Base-by-base conservation (phyloP, 1,284 basidiomycete species). In the Sutorius eximius region DNA sequence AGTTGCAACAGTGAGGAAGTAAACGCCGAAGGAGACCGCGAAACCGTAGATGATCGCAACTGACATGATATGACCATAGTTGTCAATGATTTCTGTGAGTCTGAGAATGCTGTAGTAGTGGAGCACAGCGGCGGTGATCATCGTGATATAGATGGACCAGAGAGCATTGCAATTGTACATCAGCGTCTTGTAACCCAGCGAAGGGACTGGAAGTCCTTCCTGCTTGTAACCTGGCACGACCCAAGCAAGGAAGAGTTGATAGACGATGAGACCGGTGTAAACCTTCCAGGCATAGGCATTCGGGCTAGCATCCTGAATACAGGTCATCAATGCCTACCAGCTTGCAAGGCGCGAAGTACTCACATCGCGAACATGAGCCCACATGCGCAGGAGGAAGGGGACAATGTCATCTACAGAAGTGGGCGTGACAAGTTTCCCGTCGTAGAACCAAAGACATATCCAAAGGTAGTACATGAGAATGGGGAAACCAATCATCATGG, bases 141-240 rank as follows among this genome's bases (percentile, higher is more conserved):
- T 81, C 41, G 95, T 97, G 49, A 83, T 79, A 74, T 98, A 99
- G 71, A 95, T 85, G 60, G 87, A 96, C 50, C 78, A 80, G 53
- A 96, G 82, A 18, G 95, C 96, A 73, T 98, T 97, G 83, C 96
- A 99, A 75, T 96, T 93, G 82, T 99, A 99, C 75, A 85, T 88
- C 62, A 98, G 83, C 33, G 91, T 90, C 73, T 93, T 91, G 82
- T 97, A 97, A 63, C 85, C 83, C 56, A 96, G 81, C 1, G 93
- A 96, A 12, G 93, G 91, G 30, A 97, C 93, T 0, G 94, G 94
- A 43, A 97, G 89, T 60, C 94, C 94, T 72, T 96, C 91, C 75
- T 99, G 97, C 73, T 82, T 77, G 72, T 91, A 93, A 29, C 96
- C 96, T 18, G 96, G 97, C 73, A 98, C 85, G 62, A 95, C 75